Percentiles rank a stretch among this genome's conserved stretches.
These are phyloP conservation scores for Hemileccinum rubropunctum DNA, from an alignment of 768 basidiomycete genomes.

Conservation along the genomic window DNA sequence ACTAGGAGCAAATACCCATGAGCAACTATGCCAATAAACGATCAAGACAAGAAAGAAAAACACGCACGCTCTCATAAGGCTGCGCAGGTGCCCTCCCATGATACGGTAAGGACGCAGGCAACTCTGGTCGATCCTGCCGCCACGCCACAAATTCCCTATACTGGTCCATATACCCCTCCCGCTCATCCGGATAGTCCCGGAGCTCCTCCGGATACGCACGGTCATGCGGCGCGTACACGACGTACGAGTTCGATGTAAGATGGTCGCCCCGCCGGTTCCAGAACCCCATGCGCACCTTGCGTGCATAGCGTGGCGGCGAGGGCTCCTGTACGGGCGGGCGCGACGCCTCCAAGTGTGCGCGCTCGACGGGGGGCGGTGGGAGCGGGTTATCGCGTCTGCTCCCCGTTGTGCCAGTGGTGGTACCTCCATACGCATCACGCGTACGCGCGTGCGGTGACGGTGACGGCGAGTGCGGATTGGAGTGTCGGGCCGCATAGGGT, in stretches of 20 bases:
- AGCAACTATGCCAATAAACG: neutral
- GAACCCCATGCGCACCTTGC: conserved; percentile 50
- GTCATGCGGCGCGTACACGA: conserved; percentile 64
- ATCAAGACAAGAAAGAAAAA: neutral
- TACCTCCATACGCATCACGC: conserved; percentile 9
- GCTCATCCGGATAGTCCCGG: conserved; percentile 52
- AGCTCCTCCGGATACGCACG: conserved; percentile 61
- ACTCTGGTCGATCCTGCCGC: conserved; percentile 47
- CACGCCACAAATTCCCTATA: conserved; percentile 42
- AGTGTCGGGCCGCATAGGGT: conserved; percentile 18
- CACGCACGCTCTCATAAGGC: conserved; percentile 56
- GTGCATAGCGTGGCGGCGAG: conserved; percentile 28
- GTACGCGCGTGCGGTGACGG: conserved; percentile 8
- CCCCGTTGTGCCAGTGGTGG: neutral
- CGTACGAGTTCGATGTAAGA: conserved; percentile 49
- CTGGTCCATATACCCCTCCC: conserved; percentile 57
- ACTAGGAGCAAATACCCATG: conserved; percentile 23
- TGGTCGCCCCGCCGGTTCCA: conserved; percentile 82
- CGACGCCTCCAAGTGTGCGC: conserved; percentile 20
- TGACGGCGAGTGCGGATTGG: conserved; percentile 14
- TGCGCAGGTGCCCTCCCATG: conserved; percentile 49
- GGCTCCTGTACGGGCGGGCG: conserved; percentile 27
- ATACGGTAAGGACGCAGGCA: conserved; percentile 59
- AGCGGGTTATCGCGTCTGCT: conserved; percentile 28
- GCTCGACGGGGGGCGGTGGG: conserved; percentile 29